Conservation (phyloP, 2,329 filamentous ascomycete species). For the Neopestalotiopsis clavispora region DNA sequence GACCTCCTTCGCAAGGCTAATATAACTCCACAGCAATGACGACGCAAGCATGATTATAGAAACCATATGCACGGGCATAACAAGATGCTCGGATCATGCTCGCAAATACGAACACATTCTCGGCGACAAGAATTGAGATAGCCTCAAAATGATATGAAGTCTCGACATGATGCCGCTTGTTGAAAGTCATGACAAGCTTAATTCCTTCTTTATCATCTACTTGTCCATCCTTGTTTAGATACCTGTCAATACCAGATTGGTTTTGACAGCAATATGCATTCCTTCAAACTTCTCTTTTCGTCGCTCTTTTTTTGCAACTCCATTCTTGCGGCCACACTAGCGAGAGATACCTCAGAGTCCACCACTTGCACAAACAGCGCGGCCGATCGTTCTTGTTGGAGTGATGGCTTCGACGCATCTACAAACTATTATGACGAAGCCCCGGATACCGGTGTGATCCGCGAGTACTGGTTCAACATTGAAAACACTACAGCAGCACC, state of each 20-base stretch:
- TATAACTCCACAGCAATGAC: not conserved
- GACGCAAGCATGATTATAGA: not conserved
- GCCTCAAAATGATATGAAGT: not conserved
- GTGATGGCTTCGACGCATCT: conserved; percentile 27
- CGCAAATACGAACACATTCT: not conserved
- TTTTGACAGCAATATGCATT: not conserved
- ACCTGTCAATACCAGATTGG: not conserved
- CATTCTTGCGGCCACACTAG: not conserved
- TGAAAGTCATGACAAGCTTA: not conserved
- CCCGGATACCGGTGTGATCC: conserved; percentile 45
- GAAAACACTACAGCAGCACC: conserved; percentile 38
- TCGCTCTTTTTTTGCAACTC: not conserved
- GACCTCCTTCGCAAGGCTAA: not conserved
- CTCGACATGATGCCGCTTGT: not conserved
- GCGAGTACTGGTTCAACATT: conserved; percentile 43
- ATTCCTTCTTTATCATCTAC: not conserved
- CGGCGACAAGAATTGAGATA: not conserved
- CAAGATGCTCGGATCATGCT: not conserved
- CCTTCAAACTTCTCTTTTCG: not conserved
- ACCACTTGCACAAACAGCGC: conserved; percentile 16
- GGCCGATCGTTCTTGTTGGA: conserved; percentile 11
- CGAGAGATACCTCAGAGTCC: not conserved
- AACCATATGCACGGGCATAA: not conserved
- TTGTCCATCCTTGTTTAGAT: not conserved
- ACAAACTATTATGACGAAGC: conserved; percentile 40